These are phyloP conservation scores for Eucalyptus caleyi DNA, from an alignment of 345 rosid genomes.

Conservation along the genomic window DNA sequence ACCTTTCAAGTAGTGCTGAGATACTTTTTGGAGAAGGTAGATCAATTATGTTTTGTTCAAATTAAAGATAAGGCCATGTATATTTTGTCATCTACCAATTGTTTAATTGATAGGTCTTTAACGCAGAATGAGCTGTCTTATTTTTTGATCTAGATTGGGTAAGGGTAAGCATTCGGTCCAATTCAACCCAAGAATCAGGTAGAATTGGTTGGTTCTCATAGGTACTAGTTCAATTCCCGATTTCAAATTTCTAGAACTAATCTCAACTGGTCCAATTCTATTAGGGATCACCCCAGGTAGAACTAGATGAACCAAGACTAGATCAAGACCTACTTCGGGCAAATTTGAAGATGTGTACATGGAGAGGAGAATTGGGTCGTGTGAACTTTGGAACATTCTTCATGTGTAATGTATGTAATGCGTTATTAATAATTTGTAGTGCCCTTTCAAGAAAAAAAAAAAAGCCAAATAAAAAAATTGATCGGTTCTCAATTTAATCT, in stretches of 20 bases:
- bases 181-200: not conserved
- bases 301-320: accelerated
- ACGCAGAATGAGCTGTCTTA: not conserved
- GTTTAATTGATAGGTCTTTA: not conserved
- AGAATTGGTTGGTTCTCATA: accelerated
- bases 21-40: not conserved
- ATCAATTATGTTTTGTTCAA: not conserved
- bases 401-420: not conserved
- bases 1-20: not conserved
- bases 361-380: not conserved
- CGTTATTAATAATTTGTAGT: not conserved
- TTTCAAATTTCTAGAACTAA: not conserved
- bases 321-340: accelerated
- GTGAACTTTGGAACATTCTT: not conserved
- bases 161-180: accelerated
- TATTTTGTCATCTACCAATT: not conserved
- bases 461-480: accelerated
- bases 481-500: not conserved
- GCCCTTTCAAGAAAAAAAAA: not conserved
- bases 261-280: not conserved
- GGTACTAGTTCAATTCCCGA: accelerated
- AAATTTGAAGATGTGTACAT: not conserved
- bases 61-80: not conserved
- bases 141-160: not conserved
- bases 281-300: accelerated